Base-by-base conservation (phyloP, 1,284 basidiomycete species). In the Phylloporus gajari region DNA sequence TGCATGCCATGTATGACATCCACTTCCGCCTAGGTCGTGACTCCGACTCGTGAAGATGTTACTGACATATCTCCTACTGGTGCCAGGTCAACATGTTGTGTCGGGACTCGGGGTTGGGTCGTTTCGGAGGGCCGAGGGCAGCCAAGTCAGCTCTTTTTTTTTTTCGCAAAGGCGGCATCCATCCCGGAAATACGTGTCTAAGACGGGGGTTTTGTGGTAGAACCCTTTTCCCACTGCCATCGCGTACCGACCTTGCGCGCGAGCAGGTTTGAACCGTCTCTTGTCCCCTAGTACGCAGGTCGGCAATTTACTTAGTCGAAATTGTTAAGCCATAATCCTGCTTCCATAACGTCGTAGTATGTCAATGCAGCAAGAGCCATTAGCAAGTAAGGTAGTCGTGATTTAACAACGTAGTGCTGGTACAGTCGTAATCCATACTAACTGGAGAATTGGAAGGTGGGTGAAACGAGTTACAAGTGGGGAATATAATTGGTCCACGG, bases 391-490 rank as follows among this genome's bases (percentile, higher is more conserved):
- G 6, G 19, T 53, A 27, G n/a, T 27, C 51, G 27, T 23, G 46
- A 48, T 11, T 48, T 12, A 27, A 56, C 53, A 30, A n/a, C 25
- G 19, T n/a, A n/a, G n/a, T 6, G n/a, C n/a, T n/a, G 44, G 9
- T 44, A 44, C 9, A 13, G 51, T 23, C 12, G 11, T 17, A 44
- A n/a, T n/a, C n/a, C n/a, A n/a, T n/a, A n/a, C n/a, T n/a, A n/a
- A n/a, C n/a, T n/a, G n/a, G n/a, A 17, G n/a, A 53, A n/a, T 6
- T 13, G 51, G n/a, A 12, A 27, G 8, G 27, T 32, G 32, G 7
- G 21, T 15, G 60, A 44, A 44, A 44, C 4, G 27, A 30, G 35
- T 35, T 65, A 65, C 19, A 71, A 5, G 64, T 67, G 70, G n/a
- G 60, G 64, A 27, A 67, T 62, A 15, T 58, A 58, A 4, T 38